Evolutionary conservation across 2,329 filamentous ascomycete genomes (phyloP).

Genomic region (Colletotrichum navitas): DNA sequence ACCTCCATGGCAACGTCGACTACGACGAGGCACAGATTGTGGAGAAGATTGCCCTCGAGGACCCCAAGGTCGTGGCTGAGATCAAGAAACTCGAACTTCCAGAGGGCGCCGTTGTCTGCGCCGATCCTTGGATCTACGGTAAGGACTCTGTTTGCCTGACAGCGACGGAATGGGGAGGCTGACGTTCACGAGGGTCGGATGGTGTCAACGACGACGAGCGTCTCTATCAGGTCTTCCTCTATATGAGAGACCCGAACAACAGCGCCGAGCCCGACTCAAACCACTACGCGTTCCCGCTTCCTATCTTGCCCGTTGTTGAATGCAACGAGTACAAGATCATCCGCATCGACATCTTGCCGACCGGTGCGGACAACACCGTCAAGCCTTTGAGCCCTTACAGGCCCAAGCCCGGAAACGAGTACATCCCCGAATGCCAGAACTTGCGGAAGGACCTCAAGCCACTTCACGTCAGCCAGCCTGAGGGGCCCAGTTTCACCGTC

Average conservation of each 20-base stretch:
- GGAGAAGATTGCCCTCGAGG: conserved; percentile 66
- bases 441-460: conserved; percentile 72
- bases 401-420: conserved; percentile 70
- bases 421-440: conserved; percentile 71
- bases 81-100: conserved; percentile 73
- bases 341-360: conserved; percentile 77
- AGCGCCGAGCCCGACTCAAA: conserved; percentile 72
- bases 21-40: conserved; percentile 70
- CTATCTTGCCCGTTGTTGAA: conserved; percentile 77
- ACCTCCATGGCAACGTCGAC: conserved; percentile 70
- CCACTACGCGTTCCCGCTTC: conserved; percentile 76
- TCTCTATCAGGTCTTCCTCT: conserved; percentile 38
- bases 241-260: conserved; percentile 71
- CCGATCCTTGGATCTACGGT: conserved; percentile 55
- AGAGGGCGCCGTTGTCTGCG: conserved; percentile 68
- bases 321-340: conserved; percentile 72
- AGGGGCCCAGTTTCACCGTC: conserved; percentile 68
- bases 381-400: conserved; percentile 69
- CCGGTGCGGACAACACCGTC: conserved; percentile 71
- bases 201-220: conserved; percentile 35
- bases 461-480: conserved; percentile 70
- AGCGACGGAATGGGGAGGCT: not conserved
- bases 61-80: conserved; percentile 69
- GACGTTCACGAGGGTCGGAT: conserved; percentile 21
- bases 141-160: not conserved